These are phyloP conservation scores for Dalbergia oliveri DNA, from an alignment of 306 rosid species.

Conservation along the genomic window DNA sequence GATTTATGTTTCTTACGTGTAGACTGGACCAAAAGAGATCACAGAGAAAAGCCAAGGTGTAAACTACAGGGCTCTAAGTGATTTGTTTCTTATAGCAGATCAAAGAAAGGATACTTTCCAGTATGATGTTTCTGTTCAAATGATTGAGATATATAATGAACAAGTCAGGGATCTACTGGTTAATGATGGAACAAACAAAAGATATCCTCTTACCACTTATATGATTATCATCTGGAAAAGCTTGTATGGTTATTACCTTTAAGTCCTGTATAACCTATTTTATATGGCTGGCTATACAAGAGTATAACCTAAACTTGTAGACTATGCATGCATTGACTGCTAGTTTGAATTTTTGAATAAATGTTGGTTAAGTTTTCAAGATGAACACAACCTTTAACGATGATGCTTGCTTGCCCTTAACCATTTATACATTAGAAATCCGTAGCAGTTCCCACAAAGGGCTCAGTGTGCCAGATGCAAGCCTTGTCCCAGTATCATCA, in stretches of 20 bases:
- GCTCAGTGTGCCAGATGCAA: slow-evolving; percentile 94
- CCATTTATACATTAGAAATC: slow-evolving; percentile 78
- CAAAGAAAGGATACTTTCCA: slow-evolving; percentile 83
- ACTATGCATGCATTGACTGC: slow-evolving; percentile 17
- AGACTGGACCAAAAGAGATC: slow-evolving; percentile 95
- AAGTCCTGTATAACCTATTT: slow-evolving; percentile 15
- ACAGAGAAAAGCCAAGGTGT: slow-evolving; percentile 91
- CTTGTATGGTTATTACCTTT: neutral
- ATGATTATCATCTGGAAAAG: slow-evolving; percentile 27
- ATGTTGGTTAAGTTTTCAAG: slow-evolving; percentile 14
- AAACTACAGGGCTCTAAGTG: slow-evolving; percentile 93
- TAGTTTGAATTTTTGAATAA: slow-evolving; percentile 10
- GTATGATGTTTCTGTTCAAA: slow-evolving; percentile 91
- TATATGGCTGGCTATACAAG: slow-evolving; percentile 8
- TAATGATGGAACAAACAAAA: slow-evolving; percentile 84
- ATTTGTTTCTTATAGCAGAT: slow-evolving; percentile 85
- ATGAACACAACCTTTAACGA: slow-evolving; percentile 30
- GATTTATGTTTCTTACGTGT: slow-evolving; percentile 42
- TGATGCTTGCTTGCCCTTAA: slow-evolving; percentile 62
- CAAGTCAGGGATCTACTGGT: slow-evolving; percentile 98
- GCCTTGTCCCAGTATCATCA: slow-evolving; percentile 80
- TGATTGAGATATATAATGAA: slow-evolving; percentile 98
- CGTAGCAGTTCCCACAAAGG: slow-evolving; percentile 91
- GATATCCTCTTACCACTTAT: slow-evolving; percentile 80
- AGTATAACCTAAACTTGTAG: slow-evolving; percentile 1